Percentiles rank a stretch among this genome's conserved stretches.
Conservation (phyloP, 73 alveolate species). For the Urostyla sp. region DNA sequence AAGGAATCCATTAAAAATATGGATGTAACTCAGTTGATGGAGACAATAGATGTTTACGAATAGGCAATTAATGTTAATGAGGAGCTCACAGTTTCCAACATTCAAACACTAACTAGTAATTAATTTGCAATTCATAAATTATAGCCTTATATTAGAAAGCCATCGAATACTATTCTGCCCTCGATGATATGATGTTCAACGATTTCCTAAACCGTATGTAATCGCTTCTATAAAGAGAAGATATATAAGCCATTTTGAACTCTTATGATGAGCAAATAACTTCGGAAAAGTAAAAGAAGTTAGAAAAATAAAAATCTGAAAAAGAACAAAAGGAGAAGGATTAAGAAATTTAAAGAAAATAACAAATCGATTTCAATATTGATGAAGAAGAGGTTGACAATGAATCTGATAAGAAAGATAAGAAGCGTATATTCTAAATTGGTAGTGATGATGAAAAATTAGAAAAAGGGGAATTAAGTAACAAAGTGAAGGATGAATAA, state of each 20-base stretch:
- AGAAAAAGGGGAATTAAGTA: background rate
- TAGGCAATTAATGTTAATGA: slow-evolving; percentile 37
- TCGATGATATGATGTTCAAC: slow-evolving; percentile 54
- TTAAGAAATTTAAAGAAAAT: background rate
- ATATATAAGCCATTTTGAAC: slow-evolving; percentile 59
- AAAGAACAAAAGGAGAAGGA: background rate
- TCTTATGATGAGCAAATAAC: slow-evolving; percentile 53
- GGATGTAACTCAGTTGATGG: slow-evolving; percentile 61
- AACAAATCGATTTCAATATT: slow-evolving; percentile 36
- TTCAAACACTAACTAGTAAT: slow-evolving; percentile 48
- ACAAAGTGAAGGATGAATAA: background rate
- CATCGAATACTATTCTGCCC: slow-evolving; percentile 75
- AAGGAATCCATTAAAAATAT: slow-evolving; percentile 38
- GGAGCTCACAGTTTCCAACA: slow-evolving; percentile 42
- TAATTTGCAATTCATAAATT: too few species aligned
- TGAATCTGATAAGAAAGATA: background rate
- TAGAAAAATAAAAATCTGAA: background rate
- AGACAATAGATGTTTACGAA: slow-evolving; percentile 68
- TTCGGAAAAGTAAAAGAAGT: background rate
- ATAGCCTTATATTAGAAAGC: slow-evolving; percentile 72
- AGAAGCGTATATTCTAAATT: slow-evolving; percentile 16
- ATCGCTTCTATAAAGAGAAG: slow-evolving; percentile 62
- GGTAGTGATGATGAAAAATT: slow-evolving; percentile 2
- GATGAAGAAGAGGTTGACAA: slow-evolving; percentile 41
- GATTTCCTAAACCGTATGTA: slow-evolving; percentile 71